These are phyloP conservation scores for Tetrahymena thermophila DNA, from an alignment of 73 alveolate species.

Conservation along the genomic window DNA sequence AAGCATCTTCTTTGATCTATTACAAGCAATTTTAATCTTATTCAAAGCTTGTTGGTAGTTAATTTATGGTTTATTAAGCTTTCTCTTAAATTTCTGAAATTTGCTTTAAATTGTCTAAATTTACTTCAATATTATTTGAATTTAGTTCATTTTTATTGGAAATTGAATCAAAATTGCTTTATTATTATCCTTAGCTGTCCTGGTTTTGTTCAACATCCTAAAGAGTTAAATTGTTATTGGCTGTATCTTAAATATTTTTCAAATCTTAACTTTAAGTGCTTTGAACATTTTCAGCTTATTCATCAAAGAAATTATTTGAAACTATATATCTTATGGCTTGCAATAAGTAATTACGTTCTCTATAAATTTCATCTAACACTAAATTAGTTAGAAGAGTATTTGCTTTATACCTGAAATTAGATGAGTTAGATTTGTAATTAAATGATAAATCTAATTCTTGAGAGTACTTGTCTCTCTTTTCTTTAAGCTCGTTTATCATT, in stretches of 20 bases:
- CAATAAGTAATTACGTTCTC: conserved; percentile 20
- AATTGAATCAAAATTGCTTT: background rate
- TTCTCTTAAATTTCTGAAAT: no score
- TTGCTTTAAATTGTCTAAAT: no score
- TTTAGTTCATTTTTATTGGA: no score
- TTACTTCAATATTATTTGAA: no score
- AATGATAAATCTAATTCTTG: conserved; percentile 5
- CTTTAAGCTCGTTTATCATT: background rate
- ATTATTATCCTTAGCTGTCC: no score
- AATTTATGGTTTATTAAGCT: no score
- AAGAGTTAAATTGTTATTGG: no score
- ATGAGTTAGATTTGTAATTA: conserved; percentile 15
- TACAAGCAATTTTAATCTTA: no score
- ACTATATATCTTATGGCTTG: conserved; percentile 16
- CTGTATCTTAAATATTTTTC: background rate
- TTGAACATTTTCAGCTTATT: background rate
- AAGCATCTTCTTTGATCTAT: no score
- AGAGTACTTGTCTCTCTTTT: background rate
- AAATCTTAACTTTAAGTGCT: background rate
- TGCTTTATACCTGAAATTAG: conserved; percentile 21
- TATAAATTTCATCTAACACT: conserved; percentile 13
- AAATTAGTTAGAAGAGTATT: conserved; percentile 21
- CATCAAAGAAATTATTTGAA: conserved; percentile 14
- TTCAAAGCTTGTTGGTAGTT: no score
- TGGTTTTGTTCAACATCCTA: background rate